Evolutionary conservation across 2,329 filamentous ascomycete genomes (phyloP).

Genomic region (Phaeosphaeria sp.): DNA sequence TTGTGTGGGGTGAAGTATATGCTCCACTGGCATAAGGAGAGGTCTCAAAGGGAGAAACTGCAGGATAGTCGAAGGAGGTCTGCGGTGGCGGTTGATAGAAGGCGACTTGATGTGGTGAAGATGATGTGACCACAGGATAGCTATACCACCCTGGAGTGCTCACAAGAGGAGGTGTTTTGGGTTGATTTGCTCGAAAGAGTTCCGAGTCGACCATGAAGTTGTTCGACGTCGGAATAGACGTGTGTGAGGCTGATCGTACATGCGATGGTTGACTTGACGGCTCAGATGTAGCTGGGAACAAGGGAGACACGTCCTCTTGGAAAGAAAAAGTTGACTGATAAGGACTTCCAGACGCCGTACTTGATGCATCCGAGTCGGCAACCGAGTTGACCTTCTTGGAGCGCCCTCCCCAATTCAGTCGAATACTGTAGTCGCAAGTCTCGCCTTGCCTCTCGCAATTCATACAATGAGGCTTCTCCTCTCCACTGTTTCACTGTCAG

Average conservation of each 20-base stretch:
- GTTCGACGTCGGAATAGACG: constrained; percentile 26
- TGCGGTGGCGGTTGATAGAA: constrained; percentile 27
- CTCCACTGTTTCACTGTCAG: constrained; percentile 60
- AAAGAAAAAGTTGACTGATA: constrained; percentile 39
- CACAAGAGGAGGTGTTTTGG: constrained; percentile 18
- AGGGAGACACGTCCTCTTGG: constrained; percentile 28
- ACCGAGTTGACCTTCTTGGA: constrained; percentile 63
- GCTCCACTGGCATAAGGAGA: constrained; percentile 15
- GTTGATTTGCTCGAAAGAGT: constrained; percentile 25
- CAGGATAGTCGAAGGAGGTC: constrained; percentile 27
- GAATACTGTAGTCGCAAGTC: constrained; percentile 80
- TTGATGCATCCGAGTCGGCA: constrained; percentile 31
- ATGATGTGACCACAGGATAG: constrained; percentile 13
- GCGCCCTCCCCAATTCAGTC: constrained; percentile 81
- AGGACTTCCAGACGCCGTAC: constrained; percentile 33
- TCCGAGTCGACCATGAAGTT: constrained; percentile 37
- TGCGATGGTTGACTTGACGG: constrained; percentile 24
- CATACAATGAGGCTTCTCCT: constrained; percentile 74
- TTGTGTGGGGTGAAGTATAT: constrained; percentile 20
- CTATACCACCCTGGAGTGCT: constrained; percentile 19
- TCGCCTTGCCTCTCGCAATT: constrained; percentile 78
- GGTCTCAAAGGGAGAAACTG: constrained; percentile 23
- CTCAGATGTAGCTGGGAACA: constrained; percentile 27
- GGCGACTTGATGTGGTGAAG: constrained; percentile 13
- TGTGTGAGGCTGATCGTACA: constrained; percentile 33